These are phyloP conservation scores for Podila clonocystis DNA, from an alignment of 192 early-diverging fungal genomes.

Conservation along the genomic window DNA sequence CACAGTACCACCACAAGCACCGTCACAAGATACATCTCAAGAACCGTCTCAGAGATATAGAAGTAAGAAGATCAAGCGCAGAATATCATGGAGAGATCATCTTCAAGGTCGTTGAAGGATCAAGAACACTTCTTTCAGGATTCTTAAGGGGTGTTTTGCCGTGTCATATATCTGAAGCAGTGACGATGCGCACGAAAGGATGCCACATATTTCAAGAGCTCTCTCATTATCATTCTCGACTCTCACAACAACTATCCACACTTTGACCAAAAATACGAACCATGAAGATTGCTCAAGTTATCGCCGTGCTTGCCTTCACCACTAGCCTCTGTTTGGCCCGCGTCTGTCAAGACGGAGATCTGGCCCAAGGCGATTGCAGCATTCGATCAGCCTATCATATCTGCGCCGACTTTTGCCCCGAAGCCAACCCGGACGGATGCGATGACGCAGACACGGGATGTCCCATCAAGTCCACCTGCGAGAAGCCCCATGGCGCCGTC, in stretches of 20 bases:
- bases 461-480: slow-evolving; percentile 10
- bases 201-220: neutral
- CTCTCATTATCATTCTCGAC: slow-evolving; percentile 2
- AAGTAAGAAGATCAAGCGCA: no score
- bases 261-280: neutral
- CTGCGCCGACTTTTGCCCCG: neutral
- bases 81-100: no score
- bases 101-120: no score
- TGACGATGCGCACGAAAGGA: no score
- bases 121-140: no score
- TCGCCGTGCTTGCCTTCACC: slow-evolving; percentile 5
- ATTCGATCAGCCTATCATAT: neutral
- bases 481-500: neutral
- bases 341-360: slow-evolving; percentile 8
- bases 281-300: slow-evolving; percentile 12
- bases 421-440: neutral
- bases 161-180: no score
- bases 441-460: neutral
- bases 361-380: neutral
- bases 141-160: no score
- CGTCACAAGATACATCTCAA: no score
- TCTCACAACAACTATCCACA: neutral
- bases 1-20: no score
- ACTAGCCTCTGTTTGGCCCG: slow-evolving; percentile 3
- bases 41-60: no score